Evolutionary conservation across 768 basidiomycete genomes (phyloP), one percentile per base, ranked within the genome.

Genomic region (Lentinula guzmanii): DNA sequence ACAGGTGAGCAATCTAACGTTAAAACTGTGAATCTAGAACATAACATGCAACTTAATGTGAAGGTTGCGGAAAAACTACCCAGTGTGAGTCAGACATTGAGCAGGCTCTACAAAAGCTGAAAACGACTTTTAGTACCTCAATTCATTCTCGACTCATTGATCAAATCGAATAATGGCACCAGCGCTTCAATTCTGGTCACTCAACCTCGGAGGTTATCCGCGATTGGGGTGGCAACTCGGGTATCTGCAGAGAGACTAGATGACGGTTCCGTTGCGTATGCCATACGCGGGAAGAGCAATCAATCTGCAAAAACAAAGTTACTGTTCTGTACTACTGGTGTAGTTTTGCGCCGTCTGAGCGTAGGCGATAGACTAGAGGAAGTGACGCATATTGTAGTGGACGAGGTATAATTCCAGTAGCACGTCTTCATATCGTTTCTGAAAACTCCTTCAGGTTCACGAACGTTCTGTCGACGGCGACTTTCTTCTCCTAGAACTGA

Each of bases 401-500:
- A 97, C 64, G 95, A 98, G 78, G 95, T 91, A 62, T 51, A 77
- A 18, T 21, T 42, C 7, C 52, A 4, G 0, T 33, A 48, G 28
- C 28, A 21, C 33, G 18, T 18, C 18, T 31, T 42, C 28, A 53
- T 11, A 2, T 21, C 2, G 18, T 28, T 37, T 16, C 58, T 24
- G 18, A 64, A 31, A 18, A 8, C 39, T 6, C n/a, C 5, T 58
- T 58, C 34, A 94, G 90, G 90, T 93, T 8, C 95, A 98, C 68
- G 95, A 98, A 73, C 85, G 95, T 28, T 92, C 91, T 10, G 85
- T 96, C 6, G 95, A 96, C 67, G 86, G 91, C 21, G 95, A 98
- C 70, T 88, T 98, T 66, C 76, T 98, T 48, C 79, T 98, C 1
- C 81, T 96, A 5, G 88, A 95, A 69, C 76, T 97, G 28, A 86